Evolutionary conservation across 1,139 yeast genomes (phyloP).

Genomic region (Pneumocystis carinii): DNA sequence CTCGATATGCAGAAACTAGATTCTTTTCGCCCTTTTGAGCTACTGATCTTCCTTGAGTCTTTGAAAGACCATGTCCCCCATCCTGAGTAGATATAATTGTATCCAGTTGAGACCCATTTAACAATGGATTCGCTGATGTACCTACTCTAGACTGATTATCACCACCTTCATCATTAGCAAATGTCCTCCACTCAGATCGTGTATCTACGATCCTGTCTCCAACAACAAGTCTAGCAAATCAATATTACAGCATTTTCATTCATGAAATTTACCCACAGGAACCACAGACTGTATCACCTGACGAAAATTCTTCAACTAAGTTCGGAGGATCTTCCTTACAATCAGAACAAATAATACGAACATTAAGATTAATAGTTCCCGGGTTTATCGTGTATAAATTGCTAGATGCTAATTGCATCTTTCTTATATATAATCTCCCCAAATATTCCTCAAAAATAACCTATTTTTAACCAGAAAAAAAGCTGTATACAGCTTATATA

Average conservation of each 20-base stretch:
- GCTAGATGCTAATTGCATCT: not conserved
- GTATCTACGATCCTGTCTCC: conserved; percentile 90
- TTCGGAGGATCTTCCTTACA: conserved; percentile 94
- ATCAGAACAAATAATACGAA: conserved; percentile 86
- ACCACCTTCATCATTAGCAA: conserved; percentile 85
- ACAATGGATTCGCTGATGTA: conserved; percentile 88
- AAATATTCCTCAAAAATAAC: not conserved
- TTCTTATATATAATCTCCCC: not conserved
- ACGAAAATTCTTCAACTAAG: conserved; percentile 83
- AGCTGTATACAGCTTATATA: too few species aligned
- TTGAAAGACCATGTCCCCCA: conserved; percentile 55
- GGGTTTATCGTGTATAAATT: not conserved
- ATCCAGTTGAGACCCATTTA: conserved; percentile 83
- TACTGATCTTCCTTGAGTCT: conserved; percentile 75
- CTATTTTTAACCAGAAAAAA: not conserved
- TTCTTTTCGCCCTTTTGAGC: conserved; percentile 82
- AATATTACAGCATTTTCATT: not conserved
- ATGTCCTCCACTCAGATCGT: conserved; percentile 97
- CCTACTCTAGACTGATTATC: conserved; percentile 99
- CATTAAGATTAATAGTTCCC: conserved; percentile 42
- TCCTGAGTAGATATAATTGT: conserved; percentile 82
- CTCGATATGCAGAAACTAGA: conserved; percentile 75
- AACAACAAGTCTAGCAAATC: conserved; percentile 39
- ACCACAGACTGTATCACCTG: conserved; percentile 96
- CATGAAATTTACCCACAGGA: conserved; percentile 51